Base-by-base conservation (phyloP, 345 rosid species). In the Rubroshorea leprosula region DNA sequence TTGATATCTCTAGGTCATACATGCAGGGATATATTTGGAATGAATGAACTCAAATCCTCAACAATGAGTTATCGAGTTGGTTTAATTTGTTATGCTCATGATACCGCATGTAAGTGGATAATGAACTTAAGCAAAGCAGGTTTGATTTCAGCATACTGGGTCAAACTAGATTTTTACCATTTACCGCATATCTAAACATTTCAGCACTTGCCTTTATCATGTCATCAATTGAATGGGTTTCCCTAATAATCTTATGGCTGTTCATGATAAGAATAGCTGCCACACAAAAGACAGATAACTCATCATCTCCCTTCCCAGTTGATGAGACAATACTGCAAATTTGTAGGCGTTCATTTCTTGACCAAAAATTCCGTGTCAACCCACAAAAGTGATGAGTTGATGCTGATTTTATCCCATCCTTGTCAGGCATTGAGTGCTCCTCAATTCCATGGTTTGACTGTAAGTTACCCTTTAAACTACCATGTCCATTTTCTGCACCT, bases 241-340 rank as follows among this genome's bases (percentile, higher is more conserved):
- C 91, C 80, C 74, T 82, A 27, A 90, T 73, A 66, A 90, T 82
- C 73, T 90, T 87, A 18, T 85, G 94, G 43, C 91, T 94, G 74
- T 90, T 87, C 76, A 85, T 77, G 57, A 85, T 80, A 55, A 90
- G 84, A 73, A 90, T 85, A 11, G 96, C 87, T 23, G 96, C 96
- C 24, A 87, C 97, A 65, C 97, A 87, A 75, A 83, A 90, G 56
- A 90, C 96, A 56, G 97, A 87, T 60, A 90, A 73, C 27, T 75
- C 83, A 43, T 76, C 89, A 60, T 82, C 80, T 54, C 84, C 89
- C 61, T 72, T 90, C 51, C 69, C 76, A 35, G 84, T 64, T 29
- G 89, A 81, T 23, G 85, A 81, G 55, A 78, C 71, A 50, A 72
- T 51, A 57, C 60, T 63, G 68, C 76, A 75, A 29, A 66, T 76